These are phyloP conservation scores for Eucalyptus guilfoylei DNA, from an alignment of 345 rosid species.

Conservation along the genomic window DNA sequence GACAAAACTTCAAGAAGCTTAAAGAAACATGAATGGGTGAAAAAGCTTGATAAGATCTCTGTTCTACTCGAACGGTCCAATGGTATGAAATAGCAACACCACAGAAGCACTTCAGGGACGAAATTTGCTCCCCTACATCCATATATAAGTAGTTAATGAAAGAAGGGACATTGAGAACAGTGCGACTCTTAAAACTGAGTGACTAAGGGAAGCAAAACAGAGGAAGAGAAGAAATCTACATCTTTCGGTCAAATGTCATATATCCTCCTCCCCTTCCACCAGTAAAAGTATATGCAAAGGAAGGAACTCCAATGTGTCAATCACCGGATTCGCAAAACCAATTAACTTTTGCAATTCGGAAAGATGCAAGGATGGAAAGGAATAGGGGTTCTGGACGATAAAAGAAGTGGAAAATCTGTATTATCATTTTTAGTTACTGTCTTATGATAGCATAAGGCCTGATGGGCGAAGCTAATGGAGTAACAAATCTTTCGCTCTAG, in stretches of 20 bases:
- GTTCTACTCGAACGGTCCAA: background rate
- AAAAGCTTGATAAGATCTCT: background rate
- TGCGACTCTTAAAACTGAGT: background rate
- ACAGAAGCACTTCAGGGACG: background rate
- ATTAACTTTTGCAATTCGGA: background rate
- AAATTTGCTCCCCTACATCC: background rate
- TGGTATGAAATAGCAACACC: background rate
- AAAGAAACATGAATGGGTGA: background rate
- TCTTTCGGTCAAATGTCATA: background rate
- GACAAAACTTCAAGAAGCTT: background rate
- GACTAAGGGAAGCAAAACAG: background rate
- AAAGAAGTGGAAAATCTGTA: background rate
- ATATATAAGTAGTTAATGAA: background rate
- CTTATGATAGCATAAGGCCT: background rate
- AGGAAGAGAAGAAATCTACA: background rate
- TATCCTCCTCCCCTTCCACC: background rate
- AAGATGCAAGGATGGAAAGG: background rate
- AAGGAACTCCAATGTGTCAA: background rate
- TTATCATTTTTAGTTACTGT: background rate
- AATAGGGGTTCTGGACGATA: background rate
- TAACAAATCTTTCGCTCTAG: background rate
- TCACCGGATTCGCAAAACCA: background rate
- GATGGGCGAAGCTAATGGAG: background rate
- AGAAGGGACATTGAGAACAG: background rate
- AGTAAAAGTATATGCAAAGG: background rate